phyloP scores from a whole-genome alignment of 148 eudicot genomes.

The Fagopyrum homotropicum region DNA sequence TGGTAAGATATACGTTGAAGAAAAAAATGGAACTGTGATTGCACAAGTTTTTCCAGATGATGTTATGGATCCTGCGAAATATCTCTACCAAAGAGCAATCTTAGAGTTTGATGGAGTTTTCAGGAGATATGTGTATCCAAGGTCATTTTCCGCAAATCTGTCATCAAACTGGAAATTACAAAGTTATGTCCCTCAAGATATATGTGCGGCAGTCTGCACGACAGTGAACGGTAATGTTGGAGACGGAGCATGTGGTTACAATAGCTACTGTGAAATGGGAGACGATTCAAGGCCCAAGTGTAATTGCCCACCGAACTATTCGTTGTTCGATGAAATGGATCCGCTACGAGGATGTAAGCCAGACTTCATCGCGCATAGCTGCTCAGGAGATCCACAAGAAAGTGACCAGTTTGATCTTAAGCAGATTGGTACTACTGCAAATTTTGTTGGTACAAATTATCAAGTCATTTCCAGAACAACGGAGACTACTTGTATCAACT shows the following conservation, averaged over 20 bases:
- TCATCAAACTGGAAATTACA: conserved; percentile 12
- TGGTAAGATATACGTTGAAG: not conserved
- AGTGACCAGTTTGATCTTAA: conserved; percentile 13
- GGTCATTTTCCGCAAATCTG: not conserved
- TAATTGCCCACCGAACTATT: conserved; percentile 35
- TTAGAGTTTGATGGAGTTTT: not conserved
- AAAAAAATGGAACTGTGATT: not conserved
- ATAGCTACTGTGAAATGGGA: conserved; percentile 37
- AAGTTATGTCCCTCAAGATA: conserved; percentile 47
- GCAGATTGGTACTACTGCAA: conserved; percentile 14
- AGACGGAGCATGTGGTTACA: conserved; percentile 52
- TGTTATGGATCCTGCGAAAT: not conserved
- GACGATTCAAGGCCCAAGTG: conserved; percentile 29
- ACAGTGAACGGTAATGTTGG: conserved; percentile 3
- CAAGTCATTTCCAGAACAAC: conserved; percentile 13
- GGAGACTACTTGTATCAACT: conserved; percentile 17
- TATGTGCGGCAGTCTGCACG: conserved; percentile 17
- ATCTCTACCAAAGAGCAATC: not conserved
- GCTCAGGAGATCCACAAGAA: conserved; percentile 9
- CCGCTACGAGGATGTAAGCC: conserved; percentile 35
- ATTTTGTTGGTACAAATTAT: conserved; percentile 28
- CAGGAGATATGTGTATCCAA: conserved; percentile 6
- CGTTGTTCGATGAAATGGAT: conserved; percentile 35
- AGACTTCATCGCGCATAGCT: conserved; percentile 17
- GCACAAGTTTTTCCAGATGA: not conserved